These are phyloP conservation scores for Graphilbum fragrans DNA, from an alignment of 2,329 filamentous ascomycete genomes.

Conservation along the genomic window DNA sequence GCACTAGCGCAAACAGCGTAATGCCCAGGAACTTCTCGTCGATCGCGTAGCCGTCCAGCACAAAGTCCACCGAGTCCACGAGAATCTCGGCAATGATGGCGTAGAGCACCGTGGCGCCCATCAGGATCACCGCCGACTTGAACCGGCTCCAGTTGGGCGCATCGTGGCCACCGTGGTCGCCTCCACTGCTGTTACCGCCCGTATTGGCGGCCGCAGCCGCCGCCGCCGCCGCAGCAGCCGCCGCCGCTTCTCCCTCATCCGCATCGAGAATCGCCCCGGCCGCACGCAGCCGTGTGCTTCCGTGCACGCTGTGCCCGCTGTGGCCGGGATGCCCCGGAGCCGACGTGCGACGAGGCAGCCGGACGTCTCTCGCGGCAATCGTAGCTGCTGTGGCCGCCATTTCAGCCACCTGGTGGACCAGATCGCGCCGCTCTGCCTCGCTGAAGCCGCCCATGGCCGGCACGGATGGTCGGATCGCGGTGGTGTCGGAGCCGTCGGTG, in stretches of 20 bases:
- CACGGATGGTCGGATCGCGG: no score
- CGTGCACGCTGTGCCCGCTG: neutral
- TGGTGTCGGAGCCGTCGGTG: neutral
- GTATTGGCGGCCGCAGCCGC: neutral
- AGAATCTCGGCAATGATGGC: slow-evolving; percentile 96
- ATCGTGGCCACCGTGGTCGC: slow-evolving; percentile 64
- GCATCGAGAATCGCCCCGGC: neutral
- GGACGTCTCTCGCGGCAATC: slow-evolving; percentile 68
- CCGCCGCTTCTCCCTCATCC: neutral
- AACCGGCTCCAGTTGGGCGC: slow-evolving; percentile 95
- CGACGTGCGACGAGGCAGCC: slow-evolving; percentile 6
- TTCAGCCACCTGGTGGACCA: slow-evolving; percentile 82
- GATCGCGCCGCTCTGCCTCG: slow-evolving; percentile 66
- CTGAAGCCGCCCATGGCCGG: no score
- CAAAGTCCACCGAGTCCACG: slow-evolving; percentile 94
- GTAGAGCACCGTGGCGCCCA: slow-evolving; percentile 82
- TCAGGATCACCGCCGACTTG: slow-evolving; percentile 82
- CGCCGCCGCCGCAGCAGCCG: neutral
- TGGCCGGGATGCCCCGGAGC: slow-evolving; percentile 9
- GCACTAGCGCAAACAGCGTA: slow-evolving; percentile 89
- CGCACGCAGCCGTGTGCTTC: neutral
- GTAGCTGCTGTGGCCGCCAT: slow-evolving; percentile 86
- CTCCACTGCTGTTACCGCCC: slow-evolving; percentile 27
- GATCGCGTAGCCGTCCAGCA: slow-evolving; percentile 77
- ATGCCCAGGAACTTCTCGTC: slow-evolving; percentile 97